Percentiles rank a stretch among this genome's conserved stretches.
phyloP scores from a whole-genome alignment of 257 asterid genomes.

The Solanum ossicruentum region DNA sequence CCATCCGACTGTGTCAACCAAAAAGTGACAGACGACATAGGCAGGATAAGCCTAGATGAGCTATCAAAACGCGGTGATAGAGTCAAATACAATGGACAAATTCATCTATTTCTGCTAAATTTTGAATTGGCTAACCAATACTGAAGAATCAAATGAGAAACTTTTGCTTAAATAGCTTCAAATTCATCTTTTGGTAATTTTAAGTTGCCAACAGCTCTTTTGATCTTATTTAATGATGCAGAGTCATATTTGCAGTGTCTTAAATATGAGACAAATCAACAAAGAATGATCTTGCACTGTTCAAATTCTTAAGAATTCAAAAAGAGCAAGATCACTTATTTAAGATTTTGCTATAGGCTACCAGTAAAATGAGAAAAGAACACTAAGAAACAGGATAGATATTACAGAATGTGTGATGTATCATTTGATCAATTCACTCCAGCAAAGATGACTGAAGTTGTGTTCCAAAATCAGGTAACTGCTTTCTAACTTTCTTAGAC shows the following conservation, averaged over 20 bases:
- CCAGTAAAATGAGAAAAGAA: not conserved
- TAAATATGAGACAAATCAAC: not conserved
- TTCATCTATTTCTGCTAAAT: not conserved
- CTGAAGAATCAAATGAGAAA: not conserved
- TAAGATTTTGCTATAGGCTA: not conserved
- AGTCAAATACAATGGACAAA: not conserved
- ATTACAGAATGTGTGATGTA: not conserved
- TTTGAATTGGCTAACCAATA: not conserved
- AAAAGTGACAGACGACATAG: not conserved
- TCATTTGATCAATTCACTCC: not conserved
- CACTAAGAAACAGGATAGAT: not conserved
- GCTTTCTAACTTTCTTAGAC: not conserved
- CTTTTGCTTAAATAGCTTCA: not conserved
- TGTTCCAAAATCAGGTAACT: not conserved
- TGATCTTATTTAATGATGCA: not conserved
- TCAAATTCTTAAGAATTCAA: not conserved
- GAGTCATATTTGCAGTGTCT: not conserved
- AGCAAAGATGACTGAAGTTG: not conserved
- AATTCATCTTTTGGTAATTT: not conserved
- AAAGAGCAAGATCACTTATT: not conserved
- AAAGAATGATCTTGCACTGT: not conserved
- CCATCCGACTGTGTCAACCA: not conserved
- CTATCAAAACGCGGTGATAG: not conserved
- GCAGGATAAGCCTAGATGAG: not conserved
- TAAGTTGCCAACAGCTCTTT: not conserved